phyloP scores from a whole-genome alignment of 2,329 filamentous ascomycete genomes.

The Cladosporium austrohemisphaericum region DNA sequence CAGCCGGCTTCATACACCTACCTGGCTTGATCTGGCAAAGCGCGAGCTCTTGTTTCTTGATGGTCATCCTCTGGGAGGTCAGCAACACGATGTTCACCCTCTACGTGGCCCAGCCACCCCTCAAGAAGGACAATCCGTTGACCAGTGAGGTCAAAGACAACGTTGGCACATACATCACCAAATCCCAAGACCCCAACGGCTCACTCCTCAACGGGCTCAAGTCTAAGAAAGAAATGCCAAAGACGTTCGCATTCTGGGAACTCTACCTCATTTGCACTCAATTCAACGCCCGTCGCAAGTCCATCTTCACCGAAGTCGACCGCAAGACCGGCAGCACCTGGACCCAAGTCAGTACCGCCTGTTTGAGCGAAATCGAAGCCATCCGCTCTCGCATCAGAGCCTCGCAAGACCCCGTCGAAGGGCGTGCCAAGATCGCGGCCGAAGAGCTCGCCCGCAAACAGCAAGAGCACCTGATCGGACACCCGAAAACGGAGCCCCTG shows the following conservation, averaged over 20 bases:
- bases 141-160: slow-evolving; percentile 69
- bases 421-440: slow-evolving; percentile 21
- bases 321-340: slow-evolving; percentile 73
- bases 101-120: slow-evolving; percentile 74
- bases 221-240: slow-evolving; percentile 73
- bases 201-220: slow-evolving; percentile 80
- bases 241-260: slow-evolving; percentile 90
- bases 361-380: slow-evolving; percentile 64
- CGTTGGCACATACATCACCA: slow-evolving; percentile 24
- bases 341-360: slow-evolving; percentile 70
- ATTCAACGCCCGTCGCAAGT: slow-evolving; percentile 70
- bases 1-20: slow-evolving; percentile 49
- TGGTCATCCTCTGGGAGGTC: slow-evolving; percentile 71
- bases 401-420: slow-evolving; percentile 25
- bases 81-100: slow-evolving; percentile 73
- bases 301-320: slow-evolving; percentile 84
- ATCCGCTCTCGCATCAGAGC: slow-evolving; percentile 65
- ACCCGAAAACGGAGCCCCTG: slow-evolving; percentile 32
- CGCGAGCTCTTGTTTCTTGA: slow-evolving; percentile 59
- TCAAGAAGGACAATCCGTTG: slow-evolving; percentile 80
- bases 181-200: slow-evolving; percentile 70
- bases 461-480: slow-evolving; percentile 23
- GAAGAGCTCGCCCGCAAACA: slow-evolving; percentile 18
- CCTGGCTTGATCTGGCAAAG: slow-evolving; percentile 22
- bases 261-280: slow-evolving; percentile 72